Conservation (phyloP, 2,329 filamentous ascomycete species). For the Colletotrichum tamarilloi region DNA sequence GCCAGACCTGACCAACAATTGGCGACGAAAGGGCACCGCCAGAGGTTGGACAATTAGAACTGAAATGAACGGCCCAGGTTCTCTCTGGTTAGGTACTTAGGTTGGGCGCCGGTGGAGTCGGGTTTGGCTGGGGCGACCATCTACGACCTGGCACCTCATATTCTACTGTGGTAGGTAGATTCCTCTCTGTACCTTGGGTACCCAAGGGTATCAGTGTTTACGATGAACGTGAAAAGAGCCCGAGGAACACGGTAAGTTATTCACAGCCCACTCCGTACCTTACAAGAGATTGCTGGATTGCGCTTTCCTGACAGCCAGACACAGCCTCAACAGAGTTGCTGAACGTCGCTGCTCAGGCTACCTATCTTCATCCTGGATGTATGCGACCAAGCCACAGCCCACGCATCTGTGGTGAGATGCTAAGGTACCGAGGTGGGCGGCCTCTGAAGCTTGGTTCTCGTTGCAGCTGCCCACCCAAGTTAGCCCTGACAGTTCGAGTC, state of each 20-base stretch:
- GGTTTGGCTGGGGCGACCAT: neutral
- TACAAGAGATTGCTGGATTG: neutral
- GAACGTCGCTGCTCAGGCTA: neutral
- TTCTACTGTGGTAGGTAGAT: neutral
- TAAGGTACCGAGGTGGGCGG: neutral
- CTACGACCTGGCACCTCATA: neutral
- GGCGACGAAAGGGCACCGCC: neutral
- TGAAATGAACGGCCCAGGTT: neutral
- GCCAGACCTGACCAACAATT: neutral
- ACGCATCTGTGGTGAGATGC: neutral
- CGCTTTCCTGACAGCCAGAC: slow-evolving; percentile 5
- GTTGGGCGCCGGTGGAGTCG: slow-evolving; percentile 16
- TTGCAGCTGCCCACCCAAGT: neutral
- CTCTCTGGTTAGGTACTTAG: neutral
- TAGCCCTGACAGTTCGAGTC: neutral
- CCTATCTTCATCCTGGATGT: neutral
- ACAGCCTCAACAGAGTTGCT: slow-evolving; percentile 18
- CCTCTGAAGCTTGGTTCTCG: neutral
- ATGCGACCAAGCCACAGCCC: neutral
- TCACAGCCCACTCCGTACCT: neutral
- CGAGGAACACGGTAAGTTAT: neutral
- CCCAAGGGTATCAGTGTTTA: too few relatives aligned
- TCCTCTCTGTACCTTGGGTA: too few relatives aligned
- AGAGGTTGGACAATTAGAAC: neutral
- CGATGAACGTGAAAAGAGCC: neutral